These are phyloP conservation scores for Insectozyma bohioensis DNA, from an alignment of 1,139 yeast species.

Conservation along the genomic window DNA sequence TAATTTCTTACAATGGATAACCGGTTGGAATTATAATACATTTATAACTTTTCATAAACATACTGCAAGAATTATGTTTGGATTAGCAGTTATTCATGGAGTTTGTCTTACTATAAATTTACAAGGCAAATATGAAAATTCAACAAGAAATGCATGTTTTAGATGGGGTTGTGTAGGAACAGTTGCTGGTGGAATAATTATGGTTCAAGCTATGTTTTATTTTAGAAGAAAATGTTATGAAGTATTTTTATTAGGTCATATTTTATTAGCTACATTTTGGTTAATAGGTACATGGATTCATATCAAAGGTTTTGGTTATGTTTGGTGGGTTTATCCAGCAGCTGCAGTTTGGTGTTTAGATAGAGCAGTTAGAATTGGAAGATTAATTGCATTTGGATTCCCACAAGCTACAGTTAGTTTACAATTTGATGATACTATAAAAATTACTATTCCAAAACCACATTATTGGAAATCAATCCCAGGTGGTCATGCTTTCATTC, in stretches of 20 bases:
- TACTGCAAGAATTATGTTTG: conserved; percentile 32
- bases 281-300: conserved; percentile 46
- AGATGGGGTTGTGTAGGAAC: conserved; percentile 35
- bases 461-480: conserved; percentile 41
- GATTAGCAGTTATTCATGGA: conserved; percentile 33
- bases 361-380: conserved; percentile 34
- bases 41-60: conserved; percentile 39
- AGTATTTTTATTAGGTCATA: conserved; percentile 39
- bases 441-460: conserved; percentile 42
- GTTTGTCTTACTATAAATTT: conserved; percentile 34
- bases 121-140: conserved; percentile 14
- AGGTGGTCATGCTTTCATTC: conserved; percentile 54
- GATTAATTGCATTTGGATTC: conserved; percentile 38
- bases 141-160: conserved; percentile 19
- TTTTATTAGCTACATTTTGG: conserved; percentile 40
- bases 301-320: conserved; percentile 39
- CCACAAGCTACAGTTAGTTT: conserved; percentile 36
- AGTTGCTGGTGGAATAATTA: conserved; percentile 33
- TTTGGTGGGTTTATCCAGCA: conserved; percentile 37
- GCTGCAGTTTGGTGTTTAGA: conserved; percentile 47
- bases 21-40: conserved; percentile 37
- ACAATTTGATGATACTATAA: conserved; percentile 38
- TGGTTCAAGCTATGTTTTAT: conserved; percentile 36
- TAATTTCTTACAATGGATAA: conserved; percentile 41
- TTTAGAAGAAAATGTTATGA: conserved; percentile 48